Base-by-base conservation (phyloP, 139 green algal species). In the Marvania coccoides region DNA sequence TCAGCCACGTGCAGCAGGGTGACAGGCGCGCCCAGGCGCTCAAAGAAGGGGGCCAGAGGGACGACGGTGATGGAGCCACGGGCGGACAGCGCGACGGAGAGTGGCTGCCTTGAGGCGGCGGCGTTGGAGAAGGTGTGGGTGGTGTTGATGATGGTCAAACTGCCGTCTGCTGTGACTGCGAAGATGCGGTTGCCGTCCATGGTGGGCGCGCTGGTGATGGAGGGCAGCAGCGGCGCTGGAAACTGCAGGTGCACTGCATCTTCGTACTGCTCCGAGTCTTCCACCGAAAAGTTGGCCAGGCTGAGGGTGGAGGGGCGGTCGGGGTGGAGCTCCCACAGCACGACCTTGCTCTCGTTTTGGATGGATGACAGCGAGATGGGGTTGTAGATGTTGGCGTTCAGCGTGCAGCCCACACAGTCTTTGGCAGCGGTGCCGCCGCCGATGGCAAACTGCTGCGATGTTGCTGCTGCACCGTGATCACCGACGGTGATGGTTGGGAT, bases 241-340 rank as follows among this genome's bases (percentile, higher is more conserved):
- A 75, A 75, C 9, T 4, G 2, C 29, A 75, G 38, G 38, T 37
- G 28, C 3, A 47, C 47, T 3, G 61, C 14, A 2, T 9, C 42
- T 2, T 46, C 47, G n/a, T n/a, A n/a, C 6, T 55, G 38, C 42
- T 36, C 38, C 29, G 48, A 38, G 34, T 45, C 47, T 14, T 23
- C 56, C 9, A 75, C 24, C 12, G 14, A 31, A 34, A 55, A 58
- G 36, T 75, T 55, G 10, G 12, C 26, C 2, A 75, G 54, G 31
- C 58, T 12, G 34, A 75, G 47, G 36, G 48, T 13, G 14, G 26
- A 8, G 9, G 58, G 47, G 2, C 30, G 34, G 6, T 13, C 5
- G 15, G 9, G 55, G 14, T 64, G 38, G 29, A 73, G 48, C 34
- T 63, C 54, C 69, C 69, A 75, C 2, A 73, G 12, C 28, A 58